Evolutionary conservation across 208 protist species (phyloP), one percentile per base, ranked within the genome.

Genomic region (Paratrypanosoma confusum): DNA sequence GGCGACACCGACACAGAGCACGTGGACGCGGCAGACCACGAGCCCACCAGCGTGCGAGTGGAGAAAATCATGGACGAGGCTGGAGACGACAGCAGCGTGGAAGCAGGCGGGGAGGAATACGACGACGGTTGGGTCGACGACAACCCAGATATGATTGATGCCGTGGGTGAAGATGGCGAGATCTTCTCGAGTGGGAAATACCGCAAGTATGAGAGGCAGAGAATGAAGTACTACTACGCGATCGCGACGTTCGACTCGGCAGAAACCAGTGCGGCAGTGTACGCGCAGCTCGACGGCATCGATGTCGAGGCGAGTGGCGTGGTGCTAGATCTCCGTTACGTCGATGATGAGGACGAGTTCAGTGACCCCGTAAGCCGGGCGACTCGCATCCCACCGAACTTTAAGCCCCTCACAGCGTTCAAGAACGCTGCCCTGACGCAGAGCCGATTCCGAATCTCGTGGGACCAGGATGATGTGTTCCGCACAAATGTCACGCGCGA

Each of bases 141-240:
- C 48, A 61, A 92, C 54, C 45, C 60, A 22, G 50, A 44, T 13
- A 87, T 91, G 81, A 16, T 82, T 24, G 42, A 35, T 1, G 84
- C 93, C 46, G 57, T 75, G 37, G 71, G 71, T 37, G 85, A 86
- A 16, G 68, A 91, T 26, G 81, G 85, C 16, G 83, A 96, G 53
- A 69, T 79, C 42, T 90, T 96, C 62, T 90, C 84, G 0, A 56
- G 67, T 39, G 90, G 89, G 33, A 90, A 93, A 65, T 86, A 85
- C 49, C 71, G 89, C 32, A 58, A 72, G 53, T 97, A 98, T 71
- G 91, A 98, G 66, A 78, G 94, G 51, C 51, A 88, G 50, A 77
- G 87, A 25, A 80, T 97, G 71, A 82, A 77, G 58, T 98, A 97
- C 67, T 99, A 96, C 67, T 99, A 97, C 70, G 96, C 95, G n/a